Evolutionary conservation across 805 yeast genomes (phyloP).

Genomic region (Suhomyces xylopsoci): DNA sequence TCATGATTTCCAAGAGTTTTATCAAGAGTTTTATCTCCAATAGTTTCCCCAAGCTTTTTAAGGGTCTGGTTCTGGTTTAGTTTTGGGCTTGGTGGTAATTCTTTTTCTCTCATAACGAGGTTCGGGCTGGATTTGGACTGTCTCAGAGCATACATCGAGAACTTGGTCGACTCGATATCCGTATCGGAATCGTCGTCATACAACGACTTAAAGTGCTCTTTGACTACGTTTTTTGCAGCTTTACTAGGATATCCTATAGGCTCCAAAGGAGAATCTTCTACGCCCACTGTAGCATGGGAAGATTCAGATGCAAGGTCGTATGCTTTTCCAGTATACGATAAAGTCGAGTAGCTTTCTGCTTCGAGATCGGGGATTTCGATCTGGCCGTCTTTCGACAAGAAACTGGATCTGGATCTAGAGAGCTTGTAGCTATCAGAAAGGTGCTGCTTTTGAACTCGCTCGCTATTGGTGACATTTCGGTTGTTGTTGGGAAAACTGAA

Average conservation of each 20-base stretch:
- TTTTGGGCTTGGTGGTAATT: constrained; percentile 5
- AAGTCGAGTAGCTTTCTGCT: constrained; percentile 14
- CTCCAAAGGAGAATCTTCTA: constrained; percentile 16
- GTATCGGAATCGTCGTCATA: constrained; percentile 25
- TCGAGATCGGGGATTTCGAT: constrained; percentile 42
- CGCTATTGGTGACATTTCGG: constrained; percentile 32
- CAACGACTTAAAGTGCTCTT: constrained; percentile 23
- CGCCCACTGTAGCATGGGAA: background rate
- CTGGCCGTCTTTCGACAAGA: constrained; percentile 24
- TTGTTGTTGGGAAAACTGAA: constrained; percentile 38
- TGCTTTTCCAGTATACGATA: constrained; percentile 20
- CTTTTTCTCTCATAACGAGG: background rate
- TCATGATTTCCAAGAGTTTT: too few species aligned
- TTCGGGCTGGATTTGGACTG: constrained; percentile 14
- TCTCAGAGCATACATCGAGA: constrained; percentile 14
- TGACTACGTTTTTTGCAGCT: constrained; percentile 27
- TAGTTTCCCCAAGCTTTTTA: too few species aligned
- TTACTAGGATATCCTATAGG: constrained; percentile 37
- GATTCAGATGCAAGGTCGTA: constrained; percentile 24
- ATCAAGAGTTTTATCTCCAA: too few species aligned
- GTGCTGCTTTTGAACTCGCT: background rate
- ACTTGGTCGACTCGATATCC: constrained; percentile 25
- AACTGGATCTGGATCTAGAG: constrained; percentile 5
- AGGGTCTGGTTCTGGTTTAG: too few species aligned
- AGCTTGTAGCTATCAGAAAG: constrained; percentile 5